Base-by-base conservation (phyloP, 2,329 filamentous ascomycete species). In the Calonectria crousiana region DNA sequence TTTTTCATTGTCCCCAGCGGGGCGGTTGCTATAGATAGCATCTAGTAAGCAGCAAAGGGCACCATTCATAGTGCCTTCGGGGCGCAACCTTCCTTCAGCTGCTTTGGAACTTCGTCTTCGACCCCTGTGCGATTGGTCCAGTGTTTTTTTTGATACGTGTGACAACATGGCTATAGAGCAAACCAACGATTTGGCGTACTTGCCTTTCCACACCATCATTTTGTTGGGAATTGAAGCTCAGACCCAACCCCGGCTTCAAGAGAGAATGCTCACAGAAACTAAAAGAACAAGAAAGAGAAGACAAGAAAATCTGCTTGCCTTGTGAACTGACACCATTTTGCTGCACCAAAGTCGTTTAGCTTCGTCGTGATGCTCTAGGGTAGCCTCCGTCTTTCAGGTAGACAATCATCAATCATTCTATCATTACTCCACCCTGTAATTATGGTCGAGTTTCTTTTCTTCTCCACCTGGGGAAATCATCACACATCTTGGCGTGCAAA, bases 341-440 rank as follows among this genome's bases (percentile, higher is more conserved):
- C 20, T 58, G 6, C n/a, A n/a, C 56, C n/a, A 28, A 28, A 10
- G 14, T 38, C 23, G 14, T 41, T 41, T 11, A 41, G 8, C 36
- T 41, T 62, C 23, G 20, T 41, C 23, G 14, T 20, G 16, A 26
- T 8, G 60, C 60, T 65, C 38, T 65, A 65, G 60, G 60, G 60
- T 49, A 49, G 60, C 28, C 2, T 49, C 6, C 18, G 20, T 49
- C 26, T 47, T 32, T 62, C 14, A 41, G 34, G 56, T 28, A 62
- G 36, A 62, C 36, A 62, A 20, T 62, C 56, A 41, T 62, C 36
- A 62, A 62, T 62, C 56, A 62, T 62, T 62, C 56, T 62, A 62
- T 62, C 56, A 62, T 62, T 41, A 62, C 56, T 34, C 56, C 23
- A 23, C 28, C 56, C 56, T 62, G 56, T 62, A 38, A 62, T 38